Base-by-base conservation (phyloP, 75 land plant genomes). In the Pseudotsuga menziesii region DNA sequence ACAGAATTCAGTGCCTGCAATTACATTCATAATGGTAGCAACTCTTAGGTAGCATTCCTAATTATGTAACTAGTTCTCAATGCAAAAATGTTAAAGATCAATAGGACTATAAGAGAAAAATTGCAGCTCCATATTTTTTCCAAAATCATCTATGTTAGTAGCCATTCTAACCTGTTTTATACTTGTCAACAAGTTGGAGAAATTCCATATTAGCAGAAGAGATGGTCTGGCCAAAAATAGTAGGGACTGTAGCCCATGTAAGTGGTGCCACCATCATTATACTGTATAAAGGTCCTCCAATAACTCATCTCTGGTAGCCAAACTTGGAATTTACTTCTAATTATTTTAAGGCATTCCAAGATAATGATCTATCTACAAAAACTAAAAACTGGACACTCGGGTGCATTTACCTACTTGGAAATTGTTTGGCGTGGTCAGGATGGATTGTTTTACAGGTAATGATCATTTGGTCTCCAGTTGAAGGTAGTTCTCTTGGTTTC, bases 1-100 rank as follows among this genome's bases (percentile, higher is more conserved):
- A 58, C 89, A 91, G 61, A 96, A 94, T 80, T 90, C 92, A 19
- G 91, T 88, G 26, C 99, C 99, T 0, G 95, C 94, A 77, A 87
- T 89, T 29, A 92, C 98, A 2, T 92, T 94, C 78, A 79, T 88
- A 78, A 87, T 96, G 86, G 94, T 98, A 1, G 89, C 86, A 6
- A 29, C 88, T 32, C 86, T 92, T 48, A 74, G 98, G 98, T 80
- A 88, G 23, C 12, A 48, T 48, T 9, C 11, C 54, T 48, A 48
- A 11, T 48, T 11, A 29, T 29, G 12, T 48, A 48, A 48, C 54
- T 48, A 11, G 12, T 48, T 48, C 54, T 9, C 12, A 48, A 48
- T 29, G n/a, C n/a, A n/a, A n/a, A n/a, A n/a, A n/a, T n/a, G n/a
- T n/a, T n/a, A n/a, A n/a, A n/a, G n/a, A n/a, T n/a, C n/a, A n/a